phyloP scores from a whole-genome alignment of 2,329 filamentous ascomycete species.

The Amylocarpus encephaloides region DNA sequence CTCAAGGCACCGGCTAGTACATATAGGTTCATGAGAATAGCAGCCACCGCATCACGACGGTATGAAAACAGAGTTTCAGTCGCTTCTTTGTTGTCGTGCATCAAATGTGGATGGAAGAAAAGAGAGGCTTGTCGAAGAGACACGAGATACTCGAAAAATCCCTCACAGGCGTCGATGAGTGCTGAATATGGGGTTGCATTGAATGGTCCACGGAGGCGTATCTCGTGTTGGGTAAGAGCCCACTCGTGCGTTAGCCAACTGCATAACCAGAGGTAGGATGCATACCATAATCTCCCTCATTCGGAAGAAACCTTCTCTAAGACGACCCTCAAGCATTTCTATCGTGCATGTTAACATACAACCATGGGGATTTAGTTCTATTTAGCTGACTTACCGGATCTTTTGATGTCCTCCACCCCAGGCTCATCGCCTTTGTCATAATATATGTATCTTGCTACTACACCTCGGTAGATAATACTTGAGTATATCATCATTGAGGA shows the following conservation, averaged over 20 bases:
- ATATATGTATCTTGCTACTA: constrained; percentile 53
- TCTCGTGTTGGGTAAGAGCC: constrained; percentile 52
- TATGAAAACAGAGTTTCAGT: constrained; percentile 43
- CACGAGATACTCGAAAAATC: constrained; percentile 54
- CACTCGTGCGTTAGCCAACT: constrained; percentile 4
- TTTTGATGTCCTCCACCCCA: constrained; percentile 42
- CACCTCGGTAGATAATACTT: constrained; percentile 48
- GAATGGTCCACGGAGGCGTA: constrained; percentile 51
- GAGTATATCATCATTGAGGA: constrained; percentile 52
- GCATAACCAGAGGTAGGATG: not conserved
- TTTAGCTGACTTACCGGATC: constrained; percentile 33
- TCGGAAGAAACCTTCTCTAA: constrained; percentile 54
- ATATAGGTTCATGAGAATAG: constrained; percentile 52
- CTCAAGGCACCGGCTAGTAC: constrained; percentile 50
- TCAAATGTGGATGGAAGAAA: constrained; percentile 49
- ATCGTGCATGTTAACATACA: constrained; percentile 5
- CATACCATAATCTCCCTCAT: constrained; percentile 45
- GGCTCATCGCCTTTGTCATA: constrained; percentile 49
- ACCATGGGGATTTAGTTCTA: no score
- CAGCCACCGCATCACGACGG: constrained; percentile 50
- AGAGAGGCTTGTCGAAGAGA: constrained; percentile 51
- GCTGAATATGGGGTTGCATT: constrained; percentile 50
- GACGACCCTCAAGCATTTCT: constrained; percentile 51
- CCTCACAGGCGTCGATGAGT: constrained; percentile 49
- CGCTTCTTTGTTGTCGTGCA: constrained; percentile 44